Percentiles rank a stretch among this genome's conserved stretches.
These are phyloP conservation scores for Corrigiola litoralis DNA, from an alignment of 179 eudicot genomes.

Conservation along the genomic window DNA sequence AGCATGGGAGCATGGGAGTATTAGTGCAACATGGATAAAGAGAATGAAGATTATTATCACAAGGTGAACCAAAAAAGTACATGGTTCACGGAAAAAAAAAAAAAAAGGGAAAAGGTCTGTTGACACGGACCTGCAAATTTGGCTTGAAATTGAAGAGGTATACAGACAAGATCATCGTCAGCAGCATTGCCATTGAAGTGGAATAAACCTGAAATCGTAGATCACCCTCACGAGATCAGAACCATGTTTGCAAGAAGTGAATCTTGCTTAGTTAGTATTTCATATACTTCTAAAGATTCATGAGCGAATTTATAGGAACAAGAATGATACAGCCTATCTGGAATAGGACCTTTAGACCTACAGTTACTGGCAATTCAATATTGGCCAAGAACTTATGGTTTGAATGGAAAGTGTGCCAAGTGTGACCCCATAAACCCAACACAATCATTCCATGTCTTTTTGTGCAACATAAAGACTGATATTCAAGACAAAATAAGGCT, in stretches of 20 bases:
- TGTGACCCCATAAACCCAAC: too few species aligned
- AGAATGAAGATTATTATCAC: too few species aligned
- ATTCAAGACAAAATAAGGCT: too few species aligned
- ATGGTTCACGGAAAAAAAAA: too few species aligned
- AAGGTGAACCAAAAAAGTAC: too few species aligned
- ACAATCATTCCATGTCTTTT: too few species aligned
- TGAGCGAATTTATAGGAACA: neutral
- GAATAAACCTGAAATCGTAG: conserved; percentile 64
- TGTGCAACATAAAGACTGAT: too few species aligned
- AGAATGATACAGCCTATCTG: neutral
- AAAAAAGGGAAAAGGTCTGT: neutral
- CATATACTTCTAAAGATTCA: neutral
- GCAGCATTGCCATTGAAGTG: conserved; percentile 93
- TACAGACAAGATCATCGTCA: conserved; percentile 75
- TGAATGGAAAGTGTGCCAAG: too few species aligned
- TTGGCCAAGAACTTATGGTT: neutral
- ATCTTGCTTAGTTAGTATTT: neutral
- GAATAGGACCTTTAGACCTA: neutral
- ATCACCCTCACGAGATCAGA: neutral
- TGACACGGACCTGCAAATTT: conserved; percentile 59
- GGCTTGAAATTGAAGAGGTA: conserved; percentile 80
- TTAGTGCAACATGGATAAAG: too few species aligned
- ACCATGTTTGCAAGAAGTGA: neutral
- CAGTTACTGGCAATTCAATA: neutral
- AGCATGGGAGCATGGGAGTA: too few species aligned